These are phyloP conservation scores for Arabidopsis lyrata DNA, from an alignment of 441 rosid species.

Conservation along the genomic window DNA sequence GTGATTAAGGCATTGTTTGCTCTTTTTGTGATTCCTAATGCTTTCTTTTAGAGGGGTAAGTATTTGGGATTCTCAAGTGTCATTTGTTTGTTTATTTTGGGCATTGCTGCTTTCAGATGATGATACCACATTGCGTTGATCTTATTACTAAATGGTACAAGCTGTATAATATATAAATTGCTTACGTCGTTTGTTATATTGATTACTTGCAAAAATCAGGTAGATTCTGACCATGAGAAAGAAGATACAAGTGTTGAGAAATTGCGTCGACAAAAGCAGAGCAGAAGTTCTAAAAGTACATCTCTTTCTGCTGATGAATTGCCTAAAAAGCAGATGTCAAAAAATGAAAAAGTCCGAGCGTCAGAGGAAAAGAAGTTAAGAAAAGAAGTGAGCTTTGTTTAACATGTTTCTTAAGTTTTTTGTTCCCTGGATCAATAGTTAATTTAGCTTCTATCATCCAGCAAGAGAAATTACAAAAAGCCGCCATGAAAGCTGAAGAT, in stretches of 20 bases:
- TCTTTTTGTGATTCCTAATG: slow-evolving; percentile 1
- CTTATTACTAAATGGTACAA: not conserved
- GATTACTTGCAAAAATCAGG: slow-evolving; percentile 50
- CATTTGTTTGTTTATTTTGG: not conserved
- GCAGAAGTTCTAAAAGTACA: slow-evolving; percentile 34
- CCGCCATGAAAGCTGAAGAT: slow-evolving; percentile 85
- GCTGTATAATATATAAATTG: not conserved
- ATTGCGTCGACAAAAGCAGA: slow-evolving; percentile 38
- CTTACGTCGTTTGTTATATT: slow-evolving; percentile 14
- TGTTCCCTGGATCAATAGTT: slow-evolving; percentile 18
- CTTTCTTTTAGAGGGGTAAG: not conserved
- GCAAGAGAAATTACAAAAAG: slow-evolving; percentile 87
- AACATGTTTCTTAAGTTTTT: too few species aligned
- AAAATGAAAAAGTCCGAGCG: slow-evolving; percentile 61
- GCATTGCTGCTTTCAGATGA: too few species aligned
- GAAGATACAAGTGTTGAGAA: slow-evolving; percentile 59
- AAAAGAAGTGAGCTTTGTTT: slow-evolving; percentile 69
- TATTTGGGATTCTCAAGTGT: not conserved
- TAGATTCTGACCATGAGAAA: slow-evolving; percentile 53
- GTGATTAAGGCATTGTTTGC: not conserved
- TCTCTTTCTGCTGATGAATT: slow-evolving; percentile 45
- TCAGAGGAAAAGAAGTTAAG: slow-evolving; percentile 75
- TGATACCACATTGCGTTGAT: slow-evolving; percentile 5
- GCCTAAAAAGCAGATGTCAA: slow-evolving; percentile 57
- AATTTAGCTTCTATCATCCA: slow-evolving; percentile 48